Evolutionary conservation across 2,329 filamentous ascomycete species (phyloP).

Genomic region (Tolypocladium paradoxum): DNA sequence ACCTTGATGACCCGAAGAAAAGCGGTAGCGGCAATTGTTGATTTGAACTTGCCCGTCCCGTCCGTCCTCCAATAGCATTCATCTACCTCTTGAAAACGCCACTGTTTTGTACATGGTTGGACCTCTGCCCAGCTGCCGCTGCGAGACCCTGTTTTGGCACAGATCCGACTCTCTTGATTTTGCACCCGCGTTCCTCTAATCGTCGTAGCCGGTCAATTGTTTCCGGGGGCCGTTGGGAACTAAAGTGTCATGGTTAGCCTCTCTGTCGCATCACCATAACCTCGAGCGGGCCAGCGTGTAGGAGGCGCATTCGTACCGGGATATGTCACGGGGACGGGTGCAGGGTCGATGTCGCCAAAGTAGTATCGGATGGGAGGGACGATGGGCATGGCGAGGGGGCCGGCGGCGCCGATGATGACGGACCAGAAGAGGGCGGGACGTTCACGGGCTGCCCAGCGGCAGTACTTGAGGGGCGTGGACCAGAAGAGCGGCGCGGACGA

Average conservation of each 20-base stretch:
- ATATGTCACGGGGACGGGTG: constrained; percentile 77
- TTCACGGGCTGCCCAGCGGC: constrained; percentile 78
- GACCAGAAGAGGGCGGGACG: constrained; percentile 90
- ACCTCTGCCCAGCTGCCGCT: neutral
- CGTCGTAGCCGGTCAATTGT: constrained; percentile 49
- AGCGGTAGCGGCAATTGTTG: neutral
- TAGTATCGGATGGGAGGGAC: constrained; percentile 63
- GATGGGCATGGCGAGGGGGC: constrained; percentile 58
- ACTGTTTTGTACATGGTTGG: constrained; percentile 4
- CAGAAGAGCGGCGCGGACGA: constrained; percentile 65
- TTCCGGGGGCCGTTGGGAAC: constrained; percentile 50
- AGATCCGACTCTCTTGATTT: neutral
- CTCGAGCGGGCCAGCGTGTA: neutral
- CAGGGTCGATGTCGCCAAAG: constrained; percentile 63
- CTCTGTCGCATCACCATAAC: neutral
- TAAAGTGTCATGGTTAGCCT: constrained; percentile 14
- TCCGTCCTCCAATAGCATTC: neutral
- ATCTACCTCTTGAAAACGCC: constrained; percentile 3
- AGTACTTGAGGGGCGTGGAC: constrained; percentile 70
- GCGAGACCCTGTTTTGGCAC: neutral
- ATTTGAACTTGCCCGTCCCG: neutral
- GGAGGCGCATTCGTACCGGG: constrained; percentile 56
- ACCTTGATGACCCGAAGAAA: neutral
- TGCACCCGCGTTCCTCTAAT: constrained; percentile 22
- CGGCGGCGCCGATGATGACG: constrained; percentile 58